These are phyloP conservation scores for Amyloporia xantha DNA, from an alignment of 768 basidiomycete species.

Conservation along the genomic window DNA sequence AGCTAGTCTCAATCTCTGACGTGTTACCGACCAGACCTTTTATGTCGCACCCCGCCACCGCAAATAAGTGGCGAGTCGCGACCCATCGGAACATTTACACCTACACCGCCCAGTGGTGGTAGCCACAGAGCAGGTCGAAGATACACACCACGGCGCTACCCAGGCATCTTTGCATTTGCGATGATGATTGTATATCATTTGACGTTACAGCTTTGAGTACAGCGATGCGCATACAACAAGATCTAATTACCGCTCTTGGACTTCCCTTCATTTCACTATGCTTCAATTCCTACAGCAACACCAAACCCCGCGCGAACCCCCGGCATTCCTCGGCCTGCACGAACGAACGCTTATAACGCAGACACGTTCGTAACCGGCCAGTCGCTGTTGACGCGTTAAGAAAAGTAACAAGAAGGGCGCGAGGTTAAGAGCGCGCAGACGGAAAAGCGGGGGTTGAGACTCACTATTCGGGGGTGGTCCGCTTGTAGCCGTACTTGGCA, in stretches of 20 bases:
- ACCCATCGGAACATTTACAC: no score
- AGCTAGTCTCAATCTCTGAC: no score
- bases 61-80: no score
- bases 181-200: no score
- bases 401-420: slow-evolving; percentile 6
- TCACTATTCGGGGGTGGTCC: slow-evolving; percentile 66
- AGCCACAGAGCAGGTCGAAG: no score
- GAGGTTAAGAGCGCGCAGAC: slow-evolving; percentile 10
- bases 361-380: slow-evolving; percentile 73
- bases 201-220: background rate
- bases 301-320: no score
- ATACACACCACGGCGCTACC: no score
- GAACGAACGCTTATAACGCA: slow-evolving; percentile 32
- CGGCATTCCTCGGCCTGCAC: background rate
- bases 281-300: background rate
- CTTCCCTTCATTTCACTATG: background rate
- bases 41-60: no score
- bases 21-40: no score
- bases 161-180: no score
- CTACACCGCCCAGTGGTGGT: no score
- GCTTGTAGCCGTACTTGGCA: slow-evolving; percentile 68
- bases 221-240: background rate
- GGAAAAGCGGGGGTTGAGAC: slow-evolving; percentile 24
- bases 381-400: slow-evolving; percentile 33
- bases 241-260: background rate